Evolutionary conservation across 2,329 filamentous ascomycete species (phyloP), one percentile per base, ranked within the genome.

Genomic region (Cryoendolithus antarcticus): DNA sequence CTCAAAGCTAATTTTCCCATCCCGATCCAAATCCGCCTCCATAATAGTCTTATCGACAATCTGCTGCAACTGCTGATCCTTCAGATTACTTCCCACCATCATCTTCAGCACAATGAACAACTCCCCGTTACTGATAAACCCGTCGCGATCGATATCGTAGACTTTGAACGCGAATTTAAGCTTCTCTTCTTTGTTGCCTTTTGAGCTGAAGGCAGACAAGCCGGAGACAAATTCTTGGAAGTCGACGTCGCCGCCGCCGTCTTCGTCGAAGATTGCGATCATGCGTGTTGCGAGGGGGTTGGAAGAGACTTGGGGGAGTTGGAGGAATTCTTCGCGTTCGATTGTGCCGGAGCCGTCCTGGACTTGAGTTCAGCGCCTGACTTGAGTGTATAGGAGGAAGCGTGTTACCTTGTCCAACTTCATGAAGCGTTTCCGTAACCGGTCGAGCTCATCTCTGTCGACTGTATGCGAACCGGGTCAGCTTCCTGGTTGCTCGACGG

Each of bases 31-130:
- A 64, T 98, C 91, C 35, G 91, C 91, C 69, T 98, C 91, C 91
- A 96, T 96, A 62, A 98, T 96, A 44, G 91, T 98, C 77, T 98
- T 98, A 70, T 98, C 91, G 52, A 98, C 91, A 61, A 98, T 98
- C 64, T 89, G 91, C 69, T 98, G 91, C 61, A 98, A 68, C 68
- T 98, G 91, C 66, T 95, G 86, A 63, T 98, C 91, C 73, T 98
- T 98, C 57, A 98, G 69, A 64, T 98, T 98, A 69, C 84, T 95
- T 44, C 91, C 91, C 37, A 98, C 91, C 91, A 98, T 98, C 91
- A 98, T 98, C 82, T 98, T 98, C 56, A 98, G 74, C 57, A 98
- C 91, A 56, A 98, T 96, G 64, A 96, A 98, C 37, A 98, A 75
- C 70, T 98, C 91, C 55, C 91, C 91, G 64, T 98, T 98, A 70